A percentile compares a stretch with the other conserved stretches of the same genome.
Evolutionary conservation across 78 protist genomes (phyloP).

Genomic region (Abeoforma whisleri): DNA sequence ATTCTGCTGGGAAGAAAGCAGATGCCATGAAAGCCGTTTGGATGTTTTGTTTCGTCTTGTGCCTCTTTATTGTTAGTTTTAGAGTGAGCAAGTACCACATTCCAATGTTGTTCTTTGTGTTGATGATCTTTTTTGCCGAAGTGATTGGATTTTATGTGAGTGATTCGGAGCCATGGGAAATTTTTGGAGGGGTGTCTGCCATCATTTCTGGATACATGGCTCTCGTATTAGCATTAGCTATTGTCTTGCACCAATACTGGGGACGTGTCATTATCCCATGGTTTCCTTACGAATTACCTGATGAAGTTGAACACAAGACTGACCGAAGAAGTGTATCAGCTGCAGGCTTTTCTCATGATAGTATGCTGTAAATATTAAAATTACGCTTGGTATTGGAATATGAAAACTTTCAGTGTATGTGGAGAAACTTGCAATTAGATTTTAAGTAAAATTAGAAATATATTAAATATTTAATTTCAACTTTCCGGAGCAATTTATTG

Average conservation of each 20-base stretch:
- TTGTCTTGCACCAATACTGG: background rate
- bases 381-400: too few species aligned
- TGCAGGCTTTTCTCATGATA: too few species aligned
- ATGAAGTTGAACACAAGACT: too few species aligned
- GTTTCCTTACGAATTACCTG: too few species aligned
- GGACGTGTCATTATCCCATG: background rate
- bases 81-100: background rate
- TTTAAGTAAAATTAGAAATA: too few species aligned
- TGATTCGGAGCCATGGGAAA: background rate
- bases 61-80: background rate
- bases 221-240: background rate
- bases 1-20: background rate
- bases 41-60: background rate
- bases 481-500: too few species aligned
- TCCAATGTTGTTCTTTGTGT: background rate
- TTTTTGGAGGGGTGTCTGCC: background rate
- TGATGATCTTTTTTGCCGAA: background rate
- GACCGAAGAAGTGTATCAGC: too few species aligned
- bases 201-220: conserved; percentile 18
- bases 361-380: too few species aligned
- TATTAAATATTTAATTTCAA: too few species aligned
- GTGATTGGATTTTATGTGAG: background rate
- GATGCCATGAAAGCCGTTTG: background rate
- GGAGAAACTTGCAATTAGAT: too few species aligned
- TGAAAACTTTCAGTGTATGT: too few species aligned